A percentile compares a stretch with the other conserved stretches of the same genome.
Conservation (phyloP, 169 alveolate species). For the Cryptosporidium ubiquitum region DNA sequence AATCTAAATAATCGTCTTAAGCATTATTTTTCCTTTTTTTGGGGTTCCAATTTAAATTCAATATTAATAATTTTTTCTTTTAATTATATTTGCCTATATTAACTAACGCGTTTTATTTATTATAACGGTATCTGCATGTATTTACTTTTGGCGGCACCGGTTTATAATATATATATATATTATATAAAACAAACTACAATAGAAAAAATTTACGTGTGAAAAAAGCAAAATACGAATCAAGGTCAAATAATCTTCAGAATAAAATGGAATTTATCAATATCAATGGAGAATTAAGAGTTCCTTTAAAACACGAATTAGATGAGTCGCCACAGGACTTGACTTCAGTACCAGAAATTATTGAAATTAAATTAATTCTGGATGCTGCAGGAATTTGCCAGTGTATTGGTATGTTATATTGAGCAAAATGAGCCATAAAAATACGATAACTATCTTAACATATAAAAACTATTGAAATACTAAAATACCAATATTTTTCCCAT, state of each 20-base stretch:
- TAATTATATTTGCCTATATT: neutral
- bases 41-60: neutral
- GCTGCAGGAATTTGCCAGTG: constrained; percentile 10
- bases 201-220: neutral
- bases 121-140: neutral
- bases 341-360: neutral
- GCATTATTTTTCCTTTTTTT: too few species aligned
- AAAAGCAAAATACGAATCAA: neutral
- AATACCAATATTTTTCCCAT: too few species aligned
- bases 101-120: neutral
- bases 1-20: neutral
- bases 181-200: neutral
- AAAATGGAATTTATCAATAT: constrained; percentile 33
- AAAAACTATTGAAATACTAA: too few species aligned
- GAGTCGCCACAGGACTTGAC: neutral
- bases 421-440: neutral
- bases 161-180: too few species aligned
- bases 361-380: constrained; percentile 28
- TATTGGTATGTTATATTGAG: constrained; percentile 36
- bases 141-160: neutral
- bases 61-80: neutral
- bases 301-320: neutral
- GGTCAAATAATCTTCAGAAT: neutral
- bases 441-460: too few species aligned
- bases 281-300: neutral